Conservation (phyloP, 768 basidiomycete species). For the Boletus reticuloceps region DNA sequence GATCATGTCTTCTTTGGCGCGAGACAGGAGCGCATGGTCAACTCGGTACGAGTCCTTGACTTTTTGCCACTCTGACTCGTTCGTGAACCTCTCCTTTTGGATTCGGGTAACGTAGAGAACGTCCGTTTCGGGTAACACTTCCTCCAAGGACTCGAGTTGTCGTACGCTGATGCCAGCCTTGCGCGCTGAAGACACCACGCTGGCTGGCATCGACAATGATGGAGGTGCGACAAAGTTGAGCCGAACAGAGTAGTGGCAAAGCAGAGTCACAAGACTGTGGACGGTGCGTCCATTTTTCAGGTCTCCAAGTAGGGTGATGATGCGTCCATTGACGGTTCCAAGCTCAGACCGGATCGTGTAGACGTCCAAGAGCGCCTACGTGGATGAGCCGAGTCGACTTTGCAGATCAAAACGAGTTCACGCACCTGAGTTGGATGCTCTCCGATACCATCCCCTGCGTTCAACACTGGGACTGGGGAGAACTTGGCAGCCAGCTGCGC, state of each 20-base stretch:
- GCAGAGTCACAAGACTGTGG: conserved; percentile 89
- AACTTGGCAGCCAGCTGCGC: conserved; percentile 95
- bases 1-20: conserved; percentile 96
- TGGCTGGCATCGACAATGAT: conserved; percentile 84
- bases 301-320: conserved; percentile 90
- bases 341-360: conserved; percentile 98
- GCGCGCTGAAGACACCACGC: conserved; percentile 77
- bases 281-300: conserved; percentile 98
- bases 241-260: conserved; percentile 88
- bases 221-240: conserved; percentile 95
- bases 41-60: conserved; percentile 93
- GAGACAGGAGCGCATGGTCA: conserved; percentile 88
- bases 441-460: conserved; percentile 95
- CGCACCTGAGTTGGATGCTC: conserved; percentile 94
- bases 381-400: conserved; percentile 4
- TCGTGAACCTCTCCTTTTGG: conserved; percentile 91
- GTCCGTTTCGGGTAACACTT: conserved; percentile 89
- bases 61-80: conserved; percentile 78
- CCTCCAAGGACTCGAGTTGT: conserved; percentile 86
- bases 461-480: conserved; percentile 93
- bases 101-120: conserved; percentile 96
- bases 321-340: conserved; percentile 95
- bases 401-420: conserved; percentile 1
- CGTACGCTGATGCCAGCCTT: conserved; percentile 78
- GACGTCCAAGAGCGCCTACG: conserved; percentile 76